Evolutionary conservation across 1,284 basidiomycete species (phyloP).

Genomic region (Schizophyllum commune): DNA sequence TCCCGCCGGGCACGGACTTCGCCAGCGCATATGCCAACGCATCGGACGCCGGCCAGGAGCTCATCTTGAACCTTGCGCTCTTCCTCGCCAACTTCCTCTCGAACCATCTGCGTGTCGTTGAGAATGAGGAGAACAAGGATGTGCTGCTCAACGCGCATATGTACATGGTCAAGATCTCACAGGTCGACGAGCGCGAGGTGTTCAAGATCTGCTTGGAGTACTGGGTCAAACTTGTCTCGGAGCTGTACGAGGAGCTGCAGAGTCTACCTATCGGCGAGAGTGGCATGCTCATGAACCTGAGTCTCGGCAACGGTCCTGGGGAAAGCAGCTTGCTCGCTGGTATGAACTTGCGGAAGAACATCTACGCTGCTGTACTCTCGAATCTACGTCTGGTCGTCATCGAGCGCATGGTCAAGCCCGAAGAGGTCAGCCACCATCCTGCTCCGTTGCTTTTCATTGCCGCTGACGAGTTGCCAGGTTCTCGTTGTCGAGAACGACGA

Average conservation of each 20-base stretch:
- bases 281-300: conserved; percentile 89
- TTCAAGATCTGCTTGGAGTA: conserved; percentile 99
- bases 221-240: conserved; percentile 97
- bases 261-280: conserved; percentile 89
- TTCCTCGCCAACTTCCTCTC: conserved; percentile 97
- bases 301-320: conserved; percentile 64
- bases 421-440: conserved; percentile 66
- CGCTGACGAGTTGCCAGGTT: conserved; percentile 45
- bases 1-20: conserved; percentile 95
- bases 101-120: conserved; percentile 86
- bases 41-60: conserved; percentile 91
- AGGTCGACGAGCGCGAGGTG: conserved; percentile 97
- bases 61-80: conserved; percentile 93
- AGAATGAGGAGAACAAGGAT: conserved; percentile 88
- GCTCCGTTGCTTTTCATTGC: conserved; percentile 3
- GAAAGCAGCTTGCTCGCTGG: conserved; percentile 64
- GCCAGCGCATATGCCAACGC: conserved; percentile 89
- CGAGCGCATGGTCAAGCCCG: conserved; percentile 99
- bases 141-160: conserved; percentile 94
- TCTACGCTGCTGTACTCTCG: conserved; percentile 91
- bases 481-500: conserved; percentile 99
- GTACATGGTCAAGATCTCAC: conserved; percentile 98
- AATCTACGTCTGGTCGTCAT: conserved; percentile 96
- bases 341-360: conserved; percentile 84
- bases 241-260: conserved; percentile 98